Conservation (phyloP, 495 filamentous ascomycete species). For the Aspergillus taichungensis region DNA sequence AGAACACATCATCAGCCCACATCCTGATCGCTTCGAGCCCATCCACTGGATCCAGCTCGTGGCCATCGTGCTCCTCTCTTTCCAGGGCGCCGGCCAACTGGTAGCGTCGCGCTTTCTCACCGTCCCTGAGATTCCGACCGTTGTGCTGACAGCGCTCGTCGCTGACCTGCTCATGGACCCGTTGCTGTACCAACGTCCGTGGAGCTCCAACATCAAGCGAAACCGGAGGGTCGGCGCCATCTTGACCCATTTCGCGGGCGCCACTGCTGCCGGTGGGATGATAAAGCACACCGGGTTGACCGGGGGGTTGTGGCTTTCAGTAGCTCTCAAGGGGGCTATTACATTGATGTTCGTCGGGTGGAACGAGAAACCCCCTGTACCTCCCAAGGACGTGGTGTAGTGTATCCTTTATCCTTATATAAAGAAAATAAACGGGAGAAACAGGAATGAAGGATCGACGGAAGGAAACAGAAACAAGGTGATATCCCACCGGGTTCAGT, state of each 20-base stretch:
- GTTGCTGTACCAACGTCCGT: background rate
- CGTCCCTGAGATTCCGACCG: constrained; percentile 51
- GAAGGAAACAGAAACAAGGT: too few species aligned
- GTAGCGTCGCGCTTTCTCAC: constrained; percentile 44
- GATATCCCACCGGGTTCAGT: too few species aligned
- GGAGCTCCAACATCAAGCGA: too few species aligned
- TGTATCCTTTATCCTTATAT: too few species aligned
- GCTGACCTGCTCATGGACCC: constrained; percentile 34
- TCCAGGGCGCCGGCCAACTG: constrained; percentile 55
- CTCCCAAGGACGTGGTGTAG: too few species aligned
- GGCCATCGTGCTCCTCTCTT: constrained; percentile 43
- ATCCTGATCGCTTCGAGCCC: background rate
- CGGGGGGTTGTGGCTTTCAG: constrained; percentile 3
- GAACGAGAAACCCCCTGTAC: too few species aligned
- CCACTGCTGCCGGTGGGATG: constrained; percentile 2
- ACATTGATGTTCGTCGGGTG: background rate
- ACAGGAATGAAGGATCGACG: too few species aligned
- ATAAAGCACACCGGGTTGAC: background rate
- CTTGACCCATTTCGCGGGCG: background rate
- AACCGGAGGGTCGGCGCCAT: constrained; percentile 3
- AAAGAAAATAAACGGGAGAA: too few species aligned
- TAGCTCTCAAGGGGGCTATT: constrained; percentile 5
- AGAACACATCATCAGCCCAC: background rate
- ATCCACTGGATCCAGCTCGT: constrained; percentile 1
- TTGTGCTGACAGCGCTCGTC: constrained; percentile 52